Percentiles rank a stretch among this genome's conserved stretches.
phyloP scores from a whole-genome alignment of 2,329 filamentous ascomycete species.

The Trichoderma gracile region DNA sequence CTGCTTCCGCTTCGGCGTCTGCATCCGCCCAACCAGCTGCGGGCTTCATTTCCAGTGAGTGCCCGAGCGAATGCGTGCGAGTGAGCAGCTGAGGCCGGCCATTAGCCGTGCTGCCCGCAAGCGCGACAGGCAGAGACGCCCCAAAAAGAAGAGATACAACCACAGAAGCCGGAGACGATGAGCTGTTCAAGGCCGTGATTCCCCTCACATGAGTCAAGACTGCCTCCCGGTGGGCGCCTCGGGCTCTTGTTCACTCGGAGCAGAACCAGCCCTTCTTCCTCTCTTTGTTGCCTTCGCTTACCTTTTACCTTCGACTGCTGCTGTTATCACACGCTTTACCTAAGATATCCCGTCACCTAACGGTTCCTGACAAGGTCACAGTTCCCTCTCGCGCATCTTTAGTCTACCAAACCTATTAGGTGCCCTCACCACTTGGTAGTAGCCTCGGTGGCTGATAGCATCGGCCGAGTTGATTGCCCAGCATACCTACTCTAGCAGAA shows the following conservation, averaged over 20 bases:
- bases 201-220: background rate
- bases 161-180: slow-evolving; percentile 1
- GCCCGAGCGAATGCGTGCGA: slow-evolving; percentile 1
- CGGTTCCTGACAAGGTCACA: no score
- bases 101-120: slow-evolving; percentile 12
- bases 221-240: no score
- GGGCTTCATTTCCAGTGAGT: slow-evolving; percentile 2
- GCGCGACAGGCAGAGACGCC: background rate
- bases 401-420: background rate
- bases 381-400: no score
- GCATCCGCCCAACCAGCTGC: background rate
- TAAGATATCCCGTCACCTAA: no score
- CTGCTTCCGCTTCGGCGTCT: background rate
- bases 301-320: no score
- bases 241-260: no score
- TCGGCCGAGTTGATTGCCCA: background rate
- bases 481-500: background rate
- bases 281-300: no score
- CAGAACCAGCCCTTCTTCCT: no score
- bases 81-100: slow-evolving; percentile 12
- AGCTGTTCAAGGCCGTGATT: background rate
- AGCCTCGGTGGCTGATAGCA: slow-evolving; percentile 3
- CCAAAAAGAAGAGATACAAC: background rate
- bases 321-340: no score
- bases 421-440: background rate